A percentile compares a stretch with the other conserved stretches of the same genome.
These are phyloP conservation scores for Trichophyton equinum DNA, from an alignment of 2,329 filamentous ascomycete species.

Conservation along the genomic window DNA sequence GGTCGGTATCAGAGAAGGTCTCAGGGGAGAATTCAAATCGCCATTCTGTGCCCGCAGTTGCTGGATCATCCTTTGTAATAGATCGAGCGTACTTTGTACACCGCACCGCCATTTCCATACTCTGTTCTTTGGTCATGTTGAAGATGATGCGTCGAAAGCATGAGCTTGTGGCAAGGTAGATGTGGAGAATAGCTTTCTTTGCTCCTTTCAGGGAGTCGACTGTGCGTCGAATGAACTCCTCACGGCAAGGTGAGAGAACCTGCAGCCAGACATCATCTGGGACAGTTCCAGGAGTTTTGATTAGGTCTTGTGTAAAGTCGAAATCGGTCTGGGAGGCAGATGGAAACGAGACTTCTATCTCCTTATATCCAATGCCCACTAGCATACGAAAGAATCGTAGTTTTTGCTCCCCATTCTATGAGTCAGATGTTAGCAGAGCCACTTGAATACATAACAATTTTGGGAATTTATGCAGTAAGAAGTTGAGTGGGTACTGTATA, in stretches of 20 bases:
- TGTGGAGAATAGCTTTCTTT: constrained; percentile 88
- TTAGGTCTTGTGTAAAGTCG: constrained; percentile 78
- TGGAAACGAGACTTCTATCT: constrained; percentile 93
- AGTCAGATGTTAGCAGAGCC: neutral
- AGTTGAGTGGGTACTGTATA: neutral
- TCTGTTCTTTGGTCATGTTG: constrained; percentile 70
- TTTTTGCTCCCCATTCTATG: constrained; percentile 83
- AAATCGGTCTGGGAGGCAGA: constrained; percentile 92
- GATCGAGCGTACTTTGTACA: constrained; percentile 79
- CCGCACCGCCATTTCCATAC: constrained; percentile 65
- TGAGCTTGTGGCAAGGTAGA: constrained; percentile 90
- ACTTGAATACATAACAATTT: neutral
- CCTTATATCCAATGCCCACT: constrained; percentile 83
- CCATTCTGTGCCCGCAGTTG: constrained; percentile 43
- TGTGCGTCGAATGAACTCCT: constrained; percentile 79
- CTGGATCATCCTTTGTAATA: constrained; percentile 69
- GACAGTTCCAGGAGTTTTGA: constrained; percentile 69
- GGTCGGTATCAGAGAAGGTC: constrained; percentile 76
- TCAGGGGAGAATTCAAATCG: constrained; percentile 40
- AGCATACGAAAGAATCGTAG: constrained; percentile 93
- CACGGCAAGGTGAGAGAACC: constrained; percentile 80
- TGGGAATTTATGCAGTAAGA: neutral
- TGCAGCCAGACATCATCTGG: constrained; percentile 87
- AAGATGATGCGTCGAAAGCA: constrained; percentile 93
- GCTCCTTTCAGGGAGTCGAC: constrained; percentile 78